Evolutionary conservation across 1,139 yeast genomes (phyloP), one percentile per base, ranked within the genome.

Genomic region (Komagataea norvegica): DNA sequence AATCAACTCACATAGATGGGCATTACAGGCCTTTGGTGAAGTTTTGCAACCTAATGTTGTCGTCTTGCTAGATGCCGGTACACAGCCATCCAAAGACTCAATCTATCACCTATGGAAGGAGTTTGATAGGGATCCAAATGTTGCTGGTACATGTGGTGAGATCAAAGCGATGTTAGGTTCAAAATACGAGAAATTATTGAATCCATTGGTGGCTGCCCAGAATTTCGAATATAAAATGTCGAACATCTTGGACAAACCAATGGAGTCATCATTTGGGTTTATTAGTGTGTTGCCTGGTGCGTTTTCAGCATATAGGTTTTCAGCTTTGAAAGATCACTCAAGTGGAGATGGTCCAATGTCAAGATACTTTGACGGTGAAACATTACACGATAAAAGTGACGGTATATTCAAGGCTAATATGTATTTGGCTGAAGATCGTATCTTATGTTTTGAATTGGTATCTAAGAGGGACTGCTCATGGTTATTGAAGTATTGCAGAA

Each of bases 141-240:
- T 87, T 42, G 96, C 95, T 6, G 96, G 96, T 40, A 95, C 94
- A 2, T 93, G 95, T 36, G 96, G 96, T 47, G 95, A 88, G 59
- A 85, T 88, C 49, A 85, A 82, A 46, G 88, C 95, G 1, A 86
- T 84, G 81, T 72, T 87, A 57, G 95, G 96, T 15, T 74, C 71
- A 41, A 77, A 75, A 8, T 80, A 82, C 74, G 58, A 62, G 10
- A 80, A 80, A 43, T 63, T 87, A 45, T 54, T 83, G 8, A 88
- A 88, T 53, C 96, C 96, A 3, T 65, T 88, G 39, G 93, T 88
- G 25, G 95, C 96, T 1, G 82, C 95, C 0, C 96, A 88, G 59
- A 87, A 88, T 56, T 88, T 88, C 54, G 96, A 88, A 59, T 88
- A 88, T 60, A 88, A 88, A 54, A 82, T 87, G 79, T 85, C 95